Evolutionary conservation across 495 filamentous ascomycete species (phyloP).

Genomic region (Neurospora tetraspora): DNA sequence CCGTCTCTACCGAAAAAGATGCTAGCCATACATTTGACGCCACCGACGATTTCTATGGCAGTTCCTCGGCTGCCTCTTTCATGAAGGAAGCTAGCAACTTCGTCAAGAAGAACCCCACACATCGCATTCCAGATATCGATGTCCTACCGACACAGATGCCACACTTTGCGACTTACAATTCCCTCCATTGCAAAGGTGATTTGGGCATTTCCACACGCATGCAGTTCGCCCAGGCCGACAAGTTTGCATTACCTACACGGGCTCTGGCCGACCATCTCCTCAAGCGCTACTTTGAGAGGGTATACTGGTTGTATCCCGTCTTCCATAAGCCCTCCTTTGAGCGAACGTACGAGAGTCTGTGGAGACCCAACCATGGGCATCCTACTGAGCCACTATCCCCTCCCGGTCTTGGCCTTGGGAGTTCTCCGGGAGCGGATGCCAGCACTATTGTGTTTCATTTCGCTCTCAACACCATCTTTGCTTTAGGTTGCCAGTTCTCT

Average conservation of each 20-base stretch:
- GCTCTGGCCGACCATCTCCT: conserved; percentile 36
- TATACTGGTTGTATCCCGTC: conserved; percentile 36
- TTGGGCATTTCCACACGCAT: neutral
- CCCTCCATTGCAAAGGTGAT: neutral
- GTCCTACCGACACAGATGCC: neutral
- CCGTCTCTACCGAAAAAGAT: conserved; percentile 16
- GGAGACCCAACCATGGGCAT: conserved; percentile 21
- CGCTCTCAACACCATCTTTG: conserved; percentile 38
- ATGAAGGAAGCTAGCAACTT: conserved; percentile 31
- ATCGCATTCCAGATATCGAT: neutral
- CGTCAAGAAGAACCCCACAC: conserved; percentile 9
- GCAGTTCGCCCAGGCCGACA: conserved; percentile 5
- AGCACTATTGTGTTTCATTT: conserved; percentile 35
- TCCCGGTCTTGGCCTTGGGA: conserved; percentile 29
- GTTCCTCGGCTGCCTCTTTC: conserved; percentile 33
- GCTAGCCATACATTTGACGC: conserved; percentile 15
- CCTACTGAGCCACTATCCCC: neutral
- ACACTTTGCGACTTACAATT: neutral
- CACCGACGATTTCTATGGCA: conserved; percentile 30
- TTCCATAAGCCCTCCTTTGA: conserved; percentile 37
- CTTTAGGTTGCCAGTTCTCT: conserved; percentile 34
- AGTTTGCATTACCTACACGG: conserved; percentile 29
- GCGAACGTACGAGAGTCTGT: conserved; percentile 33
- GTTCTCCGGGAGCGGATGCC: conserved; percentile 27
- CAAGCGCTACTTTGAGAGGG: conserved; percentile 29